phyloP scores from a whole-genome alignment of 1,284 basidiomycete species.

The Porodaedalea pini region DNA sequence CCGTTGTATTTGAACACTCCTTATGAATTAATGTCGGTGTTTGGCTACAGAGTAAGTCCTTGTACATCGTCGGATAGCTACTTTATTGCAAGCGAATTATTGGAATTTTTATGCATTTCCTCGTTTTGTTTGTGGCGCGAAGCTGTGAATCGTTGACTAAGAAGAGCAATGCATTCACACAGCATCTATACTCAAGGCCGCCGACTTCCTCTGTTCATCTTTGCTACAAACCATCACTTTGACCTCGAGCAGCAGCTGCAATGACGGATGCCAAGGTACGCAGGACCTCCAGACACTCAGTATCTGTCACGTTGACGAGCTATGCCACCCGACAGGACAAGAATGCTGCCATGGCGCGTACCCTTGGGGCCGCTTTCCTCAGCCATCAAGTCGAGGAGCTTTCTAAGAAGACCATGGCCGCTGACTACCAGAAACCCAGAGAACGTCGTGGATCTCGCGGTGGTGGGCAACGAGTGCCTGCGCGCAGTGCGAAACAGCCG shows the following conservation, averaged over 20 bases:
- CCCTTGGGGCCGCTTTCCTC: constrained; percentile 77
- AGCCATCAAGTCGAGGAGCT: constrained; percentile 81
- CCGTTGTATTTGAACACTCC: background rate
- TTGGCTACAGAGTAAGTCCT: background rate
- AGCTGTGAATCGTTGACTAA: background rate
- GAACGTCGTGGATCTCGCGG: constrained; percentile 13
- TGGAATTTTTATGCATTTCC: background rate
- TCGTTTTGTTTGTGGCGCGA: background rate
- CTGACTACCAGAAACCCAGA: background rate
- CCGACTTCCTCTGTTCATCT: background rate
- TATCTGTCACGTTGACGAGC: background rate
- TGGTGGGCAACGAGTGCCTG: background rate
- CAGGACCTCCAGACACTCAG: background rate
- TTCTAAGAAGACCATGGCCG: constrained; percentile 43
- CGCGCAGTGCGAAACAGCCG: constrained; percentile 5
- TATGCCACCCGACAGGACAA: constrained; percentile 38
- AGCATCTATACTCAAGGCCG: constrained; percentile 8
- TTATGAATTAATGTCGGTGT: constrained; percentile 2
- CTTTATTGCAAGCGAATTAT: constrained; percentile 1
- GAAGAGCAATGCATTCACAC: constrained; percentile 2
- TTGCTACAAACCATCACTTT: constrained; percentile 1
- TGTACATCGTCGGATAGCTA: constrained; percentile 6
- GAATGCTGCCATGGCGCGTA: constrained; percentile 68
- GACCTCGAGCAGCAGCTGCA: background rate
- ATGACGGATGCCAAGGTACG: constrained; percentile 15